Percentiles rank a stretch among this genome's conserved stretches.
Conservation (phyloP, 345 rosid species). For the Rubroshorea leprosula region DNA sequence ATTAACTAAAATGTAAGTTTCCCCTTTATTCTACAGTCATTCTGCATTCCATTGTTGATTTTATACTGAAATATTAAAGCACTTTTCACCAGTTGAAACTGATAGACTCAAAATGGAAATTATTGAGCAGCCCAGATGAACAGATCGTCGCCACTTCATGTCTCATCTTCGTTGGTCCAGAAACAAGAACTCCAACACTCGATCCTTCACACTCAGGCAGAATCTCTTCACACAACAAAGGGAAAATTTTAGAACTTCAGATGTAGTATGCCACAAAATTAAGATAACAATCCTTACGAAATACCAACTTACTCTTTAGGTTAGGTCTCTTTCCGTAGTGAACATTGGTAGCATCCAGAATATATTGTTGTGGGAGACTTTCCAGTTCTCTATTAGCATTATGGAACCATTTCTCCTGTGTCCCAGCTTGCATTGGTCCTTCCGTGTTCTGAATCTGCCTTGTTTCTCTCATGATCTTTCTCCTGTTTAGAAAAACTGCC, state of each 20-base stretch:
- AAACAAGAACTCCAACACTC: constrained; percentile 46
- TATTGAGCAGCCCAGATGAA: constrained; percentile 39
- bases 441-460: constrained; percentile 33
- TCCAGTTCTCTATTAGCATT: constrained; percentile 47
- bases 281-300: too few species aligned
- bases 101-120: constrained; percentile 53
- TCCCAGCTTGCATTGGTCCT: constrained; percentile 14
- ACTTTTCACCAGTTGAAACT: constrained; percentile 66
- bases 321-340: constrained; percentile 54
- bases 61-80: too few species aligned
- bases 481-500: constrained; percentile 61
- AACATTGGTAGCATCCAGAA: constrained; percentile 40
- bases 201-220: constrained; percentile 39
- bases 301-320: constrained; percentile 58
- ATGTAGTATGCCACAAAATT: too few species aligned
- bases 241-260: background rate
- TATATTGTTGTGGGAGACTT: constrained; percentile 50
- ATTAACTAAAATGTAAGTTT: too few species aligned
- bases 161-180: constrained; percentile 54
- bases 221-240: constrained; percentile 26
- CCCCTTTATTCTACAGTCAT: too few species aligned
- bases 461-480: constrained; percentile 24
- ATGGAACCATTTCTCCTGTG: constrained; percentile 13
- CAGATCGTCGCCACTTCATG: constrained; percentile 60
- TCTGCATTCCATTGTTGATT: too few species aligned